A percentile compares a stretch with the other conserved stretches of the same genome.
These are phyloP conservation scores for Ilyonectria mors-panacis DNA, from an alignment of 2,329 filamentous ascomycete species.

Conservation along the genomic window DNA sequence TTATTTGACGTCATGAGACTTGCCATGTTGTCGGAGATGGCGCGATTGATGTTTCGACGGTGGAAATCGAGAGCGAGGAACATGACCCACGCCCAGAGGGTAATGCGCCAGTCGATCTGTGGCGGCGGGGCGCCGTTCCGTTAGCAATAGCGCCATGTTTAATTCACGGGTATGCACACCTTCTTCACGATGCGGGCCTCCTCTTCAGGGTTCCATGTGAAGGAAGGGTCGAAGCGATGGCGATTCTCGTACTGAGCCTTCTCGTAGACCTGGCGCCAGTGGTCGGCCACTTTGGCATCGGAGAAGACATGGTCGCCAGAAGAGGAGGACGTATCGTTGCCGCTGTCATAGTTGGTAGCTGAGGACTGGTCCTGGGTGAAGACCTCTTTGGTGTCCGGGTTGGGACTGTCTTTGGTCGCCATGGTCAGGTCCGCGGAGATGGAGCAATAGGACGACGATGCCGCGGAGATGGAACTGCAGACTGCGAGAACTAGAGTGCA, in stretches of 20 bases:
- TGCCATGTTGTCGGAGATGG: constrained; percentile 58
- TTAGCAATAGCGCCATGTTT: constrained; percentile 30
- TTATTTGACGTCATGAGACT: constrained; percentile 2
- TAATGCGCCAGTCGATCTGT: constrained; percentile 64
- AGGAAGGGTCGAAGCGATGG: constrained; percentile 68
- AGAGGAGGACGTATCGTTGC: constrained; percentile 41
- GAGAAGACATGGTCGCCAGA: constrained; percentile 61
- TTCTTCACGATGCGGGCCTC: constrained; percentile 63
- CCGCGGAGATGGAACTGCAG: constrained; percentile 30
- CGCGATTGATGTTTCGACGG: constrained; percentile 62
- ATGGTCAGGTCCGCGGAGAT: constrained; percentile 29
- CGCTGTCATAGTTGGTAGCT: constrained; percentile 36
- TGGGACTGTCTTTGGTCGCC: constrained; percentile 26
- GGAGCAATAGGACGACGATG: neutral
- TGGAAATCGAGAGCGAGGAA: constrained; percentile 64
- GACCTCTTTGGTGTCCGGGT: constrained; percentile 34
- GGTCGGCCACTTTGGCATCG: constrained; percentile 65
- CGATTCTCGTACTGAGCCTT: constrained; percentile 71
- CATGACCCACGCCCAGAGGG: constrained; percentile 62
- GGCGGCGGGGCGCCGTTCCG: neutral
- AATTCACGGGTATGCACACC: constrained; percentile 45
- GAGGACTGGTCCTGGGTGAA: constrained; percentile 29
- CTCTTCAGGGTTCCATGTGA: constrained; percentile 63
- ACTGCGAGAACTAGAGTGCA: constrained; percentile 29
- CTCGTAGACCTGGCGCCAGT: constrained; percentile 69